Evolutionary conservation across 495 filamentous ascomycete genomes (phyloP).

Genomic region (Penicillium maclennaniae): DNA sequence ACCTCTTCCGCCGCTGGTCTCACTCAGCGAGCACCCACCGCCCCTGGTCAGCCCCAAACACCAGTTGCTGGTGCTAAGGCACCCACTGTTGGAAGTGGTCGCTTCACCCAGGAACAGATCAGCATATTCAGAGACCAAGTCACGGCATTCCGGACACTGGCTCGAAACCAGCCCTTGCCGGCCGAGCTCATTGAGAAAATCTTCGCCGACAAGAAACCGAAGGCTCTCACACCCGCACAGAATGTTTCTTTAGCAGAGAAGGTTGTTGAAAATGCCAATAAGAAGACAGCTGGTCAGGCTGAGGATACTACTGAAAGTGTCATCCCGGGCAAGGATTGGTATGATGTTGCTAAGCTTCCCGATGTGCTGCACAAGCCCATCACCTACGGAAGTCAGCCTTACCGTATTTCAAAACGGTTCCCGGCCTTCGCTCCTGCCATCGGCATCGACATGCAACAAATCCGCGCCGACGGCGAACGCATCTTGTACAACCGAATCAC

Average conservation of each 20-base stretch:
- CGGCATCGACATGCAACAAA: conserved; percentile 72
- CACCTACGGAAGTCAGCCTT: conserved; percentile 72
- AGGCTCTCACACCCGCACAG: conserved; percentile 57
- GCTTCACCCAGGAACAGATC: conserved; percentile 69
- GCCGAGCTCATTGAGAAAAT: conserved; percentile 68
- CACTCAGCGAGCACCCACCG: conserved; percentile 22
- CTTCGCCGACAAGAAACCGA: conserved; percentile 65
- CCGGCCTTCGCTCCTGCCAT: conserved; percentile 76
- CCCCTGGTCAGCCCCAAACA: conserved; percentile 32
- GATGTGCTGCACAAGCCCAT: conserved; percentile 57
- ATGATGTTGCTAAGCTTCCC: conserved; percentile 64
- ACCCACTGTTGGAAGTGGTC: conserved; percentile 39
- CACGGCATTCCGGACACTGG: conserved; percentile 73
- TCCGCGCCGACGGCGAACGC: conserved; percentile 79
- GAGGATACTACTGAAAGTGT: conserved; percentile 31
- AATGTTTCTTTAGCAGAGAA: conserved; percentile 49
- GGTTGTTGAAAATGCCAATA: conserved; percentile 46
- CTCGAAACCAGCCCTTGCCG: conserved; percentile 76
- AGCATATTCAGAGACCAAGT: conserved; percentile 72
- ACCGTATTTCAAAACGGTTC: conserved; percentile 66
- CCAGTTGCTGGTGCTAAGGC: conserved; percentile 22
- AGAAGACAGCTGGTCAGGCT: conserved; percentile 32
- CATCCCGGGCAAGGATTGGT: conserved; percentile 39
- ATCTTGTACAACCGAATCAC: conserved; percentile 86
- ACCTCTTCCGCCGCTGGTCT: conserved; percentile 42